Percentiles rank a stretch among this genome's conserved stretches.
phyloP scores from a whole-genome alignment of 176 grass and related monocot species.

The Saccharum officinarum region DNA sequence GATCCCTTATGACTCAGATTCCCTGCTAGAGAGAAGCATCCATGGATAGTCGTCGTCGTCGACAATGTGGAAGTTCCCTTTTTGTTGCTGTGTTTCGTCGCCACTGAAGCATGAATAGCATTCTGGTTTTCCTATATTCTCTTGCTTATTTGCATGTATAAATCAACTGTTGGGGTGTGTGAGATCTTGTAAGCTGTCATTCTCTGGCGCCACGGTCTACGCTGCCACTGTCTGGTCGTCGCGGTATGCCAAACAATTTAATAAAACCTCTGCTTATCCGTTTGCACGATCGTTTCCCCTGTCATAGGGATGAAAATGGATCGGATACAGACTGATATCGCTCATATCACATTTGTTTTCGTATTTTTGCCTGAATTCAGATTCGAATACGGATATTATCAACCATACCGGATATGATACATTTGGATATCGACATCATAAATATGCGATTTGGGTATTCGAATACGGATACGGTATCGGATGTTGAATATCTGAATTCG shows the following conservation, averaged over 20 bases:
- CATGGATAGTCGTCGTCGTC: conserved; percentile 24
- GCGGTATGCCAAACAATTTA: background rate
- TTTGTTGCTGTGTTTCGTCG: conserved; percentile 24
- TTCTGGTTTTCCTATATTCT: background rate
- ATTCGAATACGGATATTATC: too few relatives aligned
- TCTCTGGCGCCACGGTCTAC: background rate
- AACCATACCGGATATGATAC: too few relatives aligned
- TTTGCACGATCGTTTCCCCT: background rate
- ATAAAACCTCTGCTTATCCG: conserved; percentile 26
- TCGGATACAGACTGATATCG: too few relatives aligned
- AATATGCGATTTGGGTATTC: too few relatives aligned
- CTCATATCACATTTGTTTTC: too few relatives aligned
- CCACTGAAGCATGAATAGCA: conserved; percentile 28
- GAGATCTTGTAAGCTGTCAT: conserved; percentile 40
- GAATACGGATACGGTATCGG: too few relatives aligned
- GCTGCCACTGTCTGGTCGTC: conserved; percentile 7
- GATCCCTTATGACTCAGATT: conserved; percentile 46
- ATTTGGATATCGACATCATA: too few relatives aligned
- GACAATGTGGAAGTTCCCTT: conserved; percentile 4
- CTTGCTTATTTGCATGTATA: conserved; percentile 17
- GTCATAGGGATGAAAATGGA: background rate
- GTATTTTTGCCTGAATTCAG: too few relatives aligned
- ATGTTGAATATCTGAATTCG: too few relatives aligned
- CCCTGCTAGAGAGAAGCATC: conserved; percentile 35
- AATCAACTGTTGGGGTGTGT: conserved; percentile 23